phyloP scores from a whole-genome alignment of 139 green algal species.

The Diplosphaera chodatii region DNA sequence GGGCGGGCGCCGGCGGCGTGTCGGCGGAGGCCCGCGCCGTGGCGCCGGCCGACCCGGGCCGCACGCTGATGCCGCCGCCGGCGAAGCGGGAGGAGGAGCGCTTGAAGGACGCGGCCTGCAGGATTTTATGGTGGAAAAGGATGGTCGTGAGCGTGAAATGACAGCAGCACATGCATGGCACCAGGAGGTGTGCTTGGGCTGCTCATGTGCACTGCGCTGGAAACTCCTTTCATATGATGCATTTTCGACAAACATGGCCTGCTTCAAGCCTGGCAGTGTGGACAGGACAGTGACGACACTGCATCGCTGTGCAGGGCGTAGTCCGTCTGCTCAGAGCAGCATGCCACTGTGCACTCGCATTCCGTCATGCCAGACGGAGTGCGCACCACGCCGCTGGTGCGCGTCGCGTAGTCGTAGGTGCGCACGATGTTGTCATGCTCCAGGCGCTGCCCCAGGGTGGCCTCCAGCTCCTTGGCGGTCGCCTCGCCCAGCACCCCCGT shows the following conservation, averaged over 20 bases:
- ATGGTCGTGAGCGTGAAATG: no score
- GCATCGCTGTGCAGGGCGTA: no score
- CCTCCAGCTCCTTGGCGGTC: conserved; percentile 1
- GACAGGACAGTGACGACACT: no score
- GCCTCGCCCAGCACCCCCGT: neutral
- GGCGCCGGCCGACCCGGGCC: neutral
- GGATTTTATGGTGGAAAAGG: no score
- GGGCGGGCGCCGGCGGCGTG: no score
- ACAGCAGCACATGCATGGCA: neutral
- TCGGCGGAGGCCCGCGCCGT: no score
- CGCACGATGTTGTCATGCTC: conserved; percentile 16
- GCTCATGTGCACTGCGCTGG: no score
- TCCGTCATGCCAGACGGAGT: neutral
- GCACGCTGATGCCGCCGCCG: neutral
- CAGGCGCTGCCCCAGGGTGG: conserved; percentile 3
- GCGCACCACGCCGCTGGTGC: neutral
- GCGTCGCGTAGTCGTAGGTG: conserved; percentile 18
- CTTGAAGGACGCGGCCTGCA: neutral
- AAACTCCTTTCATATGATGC: no score
- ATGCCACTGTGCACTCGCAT: neutral
- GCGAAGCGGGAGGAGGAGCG: neutral
- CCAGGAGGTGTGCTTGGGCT: no score
- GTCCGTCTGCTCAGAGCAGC: neutral
- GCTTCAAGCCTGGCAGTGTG: no score
- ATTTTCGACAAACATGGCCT: no score